These are phyloP conservation scores for Turnera subulata DNA, from an alignment of 345 rosid species.

Conservation along the genomic window DNA sequence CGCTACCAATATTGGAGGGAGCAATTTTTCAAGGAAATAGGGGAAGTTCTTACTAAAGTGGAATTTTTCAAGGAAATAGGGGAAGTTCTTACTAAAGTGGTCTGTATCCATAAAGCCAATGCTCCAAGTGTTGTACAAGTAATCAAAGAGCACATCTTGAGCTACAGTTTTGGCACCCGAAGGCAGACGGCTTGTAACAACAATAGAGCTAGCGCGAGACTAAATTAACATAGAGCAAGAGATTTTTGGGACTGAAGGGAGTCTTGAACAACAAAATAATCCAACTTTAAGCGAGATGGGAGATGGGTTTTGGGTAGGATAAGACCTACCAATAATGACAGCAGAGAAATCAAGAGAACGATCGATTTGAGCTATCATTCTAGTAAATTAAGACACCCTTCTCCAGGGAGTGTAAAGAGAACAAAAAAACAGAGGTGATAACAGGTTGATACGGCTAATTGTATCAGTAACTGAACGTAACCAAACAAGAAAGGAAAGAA, in stretches of 20 bases:
- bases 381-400: slow-evolving; percentile 19
- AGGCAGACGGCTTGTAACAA: slow-evolving; percentile 32
- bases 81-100: slow-evolving; percentile 79
- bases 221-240: too few relatives aligned
- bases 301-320: slow-evolving; percentile 24
- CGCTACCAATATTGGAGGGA: slow-evolving; percentile 46
- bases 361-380: slow-evolving; percentile 36
- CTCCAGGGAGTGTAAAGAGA: slow-evolving; percentile 17
- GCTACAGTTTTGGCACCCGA: slow-evolving; percentile 39
- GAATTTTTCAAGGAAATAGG: slow-evolving; percentile 43
- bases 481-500: too few relatives aligned
- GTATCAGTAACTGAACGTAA: too few relatives aligned
- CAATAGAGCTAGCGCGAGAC: too few relatives aligned
- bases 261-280: slow-evolving; percentile 24
- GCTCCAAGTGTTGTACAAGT: slow-evolving; percentile 69
- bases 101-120: slow-evolving; percentile 60
- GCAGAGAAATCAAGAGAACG: slow-evolving; percentile 25
- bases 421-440: background rate
- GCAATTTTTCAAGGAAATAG: slow-evolving; percentile 39
- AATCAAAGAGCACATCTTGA: slow-evolving; percentile 62
- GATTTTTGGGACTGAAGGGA: too few relatives aligned
- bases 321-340: slow-evolving; percentile 20
- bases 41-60: slow-evolving; percentile 66
- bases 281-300: slow-evolving; percentile 26
- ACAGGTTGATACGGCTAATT: too few relatives aligned